Conservation (phyloP, 345 rosid genomes). For the Pelargonium nanum region DNA sequence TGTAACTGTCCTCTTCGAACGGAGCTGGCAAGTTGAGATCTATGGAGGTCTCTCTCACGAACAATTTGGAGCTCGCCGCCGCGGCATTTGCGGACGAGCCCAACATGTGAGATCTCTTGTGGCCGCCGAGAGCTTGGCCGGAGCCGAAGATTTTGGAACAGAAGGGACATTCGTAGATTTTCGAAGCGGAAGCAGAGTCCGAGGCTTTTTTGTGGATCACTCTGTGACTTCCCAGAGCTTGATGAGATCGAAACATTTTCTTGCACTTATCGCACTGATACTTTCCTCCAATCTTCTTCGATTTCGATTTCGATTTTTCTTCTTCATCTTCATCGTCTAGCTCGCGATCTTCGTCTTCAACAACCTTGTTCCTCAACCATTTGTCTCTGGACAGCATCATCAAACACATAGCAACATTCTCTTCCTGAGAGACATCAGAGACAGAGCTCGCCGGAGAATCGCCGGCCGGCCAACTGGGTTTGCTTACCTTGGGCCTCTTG, state of each 20-base stretch:
- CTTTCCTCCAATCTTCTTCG: slow-evolving; percentile 14
- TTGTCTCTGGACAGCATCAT: slow-evolving; percentile 92
- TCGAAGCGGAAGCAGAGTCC: slow-evolving; percentile 2
- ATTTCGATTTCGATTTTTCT: slow-evolving; percentile 26
- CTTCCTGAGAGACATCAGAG: slow-evolving; percentile 61
- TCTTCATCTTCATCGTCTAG: slow-evolving; percentile 20
- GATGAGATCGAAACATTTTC: slow-evolving; percentile 43
- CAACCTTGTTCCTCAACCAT: slow-evolving; percentile 30
- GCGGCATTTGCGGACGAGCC: slow-evolving; percentile 18
- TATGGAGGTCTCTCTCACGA: slow-evolving; percentile 41
- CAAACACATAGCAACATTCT: slow-evolving; percentile 79
- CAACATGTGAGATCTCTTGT: slow-evolving; percentile 62
- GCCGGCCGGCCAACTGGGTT: slow-evolving; percentile 5
- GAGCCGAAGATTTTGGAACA: slow-evolving; percentile 55
- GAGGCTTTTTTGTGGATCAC: slow-evolving; percentile 15
- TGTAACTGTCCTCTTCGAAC: slow-evolving; percentile 48
- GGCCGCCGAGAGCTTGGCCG: slow-evolving; percentile 80
- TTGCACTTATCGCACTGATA: slow-evolving; percentile 50
- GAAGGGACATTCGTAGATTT: slow-evolving; percentile 45
- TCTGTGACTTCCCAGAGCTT: slow-evolving; percentile 43
- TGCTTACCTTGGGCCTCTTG: slow-evolving; percentile 13
- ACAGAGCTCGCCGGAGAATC: slow-evolving; percentile 54
- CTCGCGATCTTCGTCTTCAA: slow-evolving; percentile 5
- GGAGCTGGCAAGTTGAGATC: slow-evolving; percentile 98
- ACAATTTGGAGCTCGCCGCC: slow-evolving; percentile 12